Conservation (phyloP, 768 basidiomycete genomes). For the Pholiota microspora region DNA sequence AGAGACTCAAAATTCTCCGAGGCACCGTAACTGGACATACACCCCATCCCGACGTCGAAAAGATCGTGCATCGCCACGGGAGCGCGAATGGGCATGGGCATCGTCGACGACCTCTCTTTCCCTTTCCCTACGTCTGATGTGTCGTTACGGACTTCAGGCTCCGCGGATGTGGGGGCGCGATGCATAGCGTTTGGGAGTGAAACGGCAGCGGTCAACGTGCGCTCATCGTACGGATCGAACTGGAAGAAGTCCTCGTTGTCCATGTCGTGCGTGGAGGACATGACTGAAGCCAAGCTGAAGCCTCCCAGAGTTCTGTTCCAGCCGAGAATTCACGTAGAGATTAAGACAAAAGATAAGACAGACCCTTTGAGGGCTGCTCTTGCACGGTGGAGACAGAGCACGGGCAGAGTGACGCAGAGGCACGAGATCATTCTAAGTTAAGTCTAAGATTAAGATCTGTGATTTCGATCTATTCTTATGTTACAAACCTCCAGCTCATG, state of each 20-base stretch:
- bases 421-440: too few species aligned
- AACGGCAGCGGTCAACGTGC: constrained; percentile 15
- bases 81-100: constrained; percentile 48
- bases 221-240: constrained; percentile 45
- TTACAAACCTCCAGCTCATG: constrained; percentile 6
- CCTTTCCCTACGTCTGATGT: constrained; percentile 41
- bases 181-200: constrained; percentile 20
- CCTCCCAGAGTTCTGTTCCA: too few species aligned
- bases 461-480: constrained; percentile 9
- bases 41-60: constrained; percentile 28
- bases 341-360: constrained; percentile 17
- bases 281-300: constrained; percentile 32
- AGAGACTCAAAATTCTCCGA: constrained; percentile 24
- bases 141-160: constrained; percentile 16
- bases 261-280: constrained; percentile 43
- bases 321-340: too few species aligned
- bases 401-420: constrained; percentile 18
- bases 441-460: constrained; percentile 12
- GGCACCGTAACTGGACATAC: constrained; percentile 21
- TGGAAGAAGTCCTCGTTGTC: constrained; percentile 57
- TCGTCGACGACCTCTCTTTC: constrained; percentile 42
- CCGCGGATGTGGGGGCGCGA: constrained; percentile 27
- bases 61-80: constrained; percentile 36
- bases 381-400: constrained; percentile 22
- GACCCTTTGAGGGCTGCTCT: constrained; percentile 30